These are phyloP conservation scores for Verbena officinalis DNA, from an alignment of 257 asterid genomes.

Conservation along the genomic window DNA sequence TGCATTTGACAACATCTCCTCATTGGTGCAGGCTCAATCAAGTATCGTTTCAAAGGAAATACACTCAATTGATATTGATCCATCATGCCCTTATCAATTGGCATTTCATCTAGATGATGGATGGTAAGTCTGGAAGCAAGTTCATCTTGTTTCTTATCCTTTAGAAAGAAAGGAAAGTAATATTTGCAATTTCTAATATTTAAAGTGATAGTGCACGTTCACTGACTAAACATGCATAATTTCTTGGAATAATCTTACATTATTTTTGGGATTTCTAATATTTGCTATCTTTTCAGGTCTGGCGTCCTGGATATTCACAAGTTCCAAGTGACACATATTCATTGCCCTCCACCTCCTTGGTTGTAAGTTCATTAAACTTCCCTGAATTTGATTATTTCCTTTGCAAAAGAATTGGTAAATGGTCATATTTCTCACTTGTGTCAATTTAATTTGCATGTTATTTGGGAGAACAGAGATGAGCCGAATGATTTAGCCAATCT, in stretches of 20 bases:
- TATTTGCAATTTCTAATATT: conserved; percentile 7
- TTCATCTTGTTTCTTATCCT: conserved; percentile 20
- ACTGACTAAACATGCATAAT: background rate
- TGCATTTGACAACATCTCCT: conserved; percentile 18
- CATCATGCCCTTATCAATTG: conserved; percentile 84
- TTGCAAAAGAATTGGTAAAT: background rate
- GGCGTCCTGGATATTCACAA: conserved; percentile 80
- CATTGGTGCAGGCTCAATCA: conserved; percentile 80
- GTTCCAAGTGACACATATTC: conserved; percentile 86
- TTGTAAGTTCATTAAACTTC: conserved; percentile 55
- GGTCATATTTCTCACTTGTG: conserved; percentile 22
- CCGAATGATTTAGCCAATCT: conserved; percentile 48
- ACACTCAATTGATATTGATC: conserved; percentile 84
- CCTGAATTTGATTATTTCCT: conserved; percentile 12
- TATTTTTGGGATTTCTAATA: conserved; percentile 5
- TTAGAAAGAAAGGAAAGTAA: background rate
- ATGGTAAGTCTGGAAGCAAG: conserved; percentile 61
- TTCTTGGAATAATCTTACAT: background rate
- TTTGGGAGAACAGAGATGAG: conserved; percentile 62
- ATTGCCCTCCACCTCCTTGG: conserved; percentile 97
- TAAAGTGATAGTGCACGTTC: background rate
- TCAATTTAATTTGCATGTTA: conserved; percentile 29
- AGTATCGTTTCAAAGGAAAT: conserved; percentile 75
- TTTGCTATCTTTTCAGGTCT: conserved; percentile 58
- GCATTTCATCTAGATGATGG: conserved; percentile 99